Percentiles rank a stretch among this genome's conserved stretches.
Evolutionary conservation across 2,329 filamentous ascomycete genomes (phyloP).

Genomic region (Cladosporium sp.): DNA sequence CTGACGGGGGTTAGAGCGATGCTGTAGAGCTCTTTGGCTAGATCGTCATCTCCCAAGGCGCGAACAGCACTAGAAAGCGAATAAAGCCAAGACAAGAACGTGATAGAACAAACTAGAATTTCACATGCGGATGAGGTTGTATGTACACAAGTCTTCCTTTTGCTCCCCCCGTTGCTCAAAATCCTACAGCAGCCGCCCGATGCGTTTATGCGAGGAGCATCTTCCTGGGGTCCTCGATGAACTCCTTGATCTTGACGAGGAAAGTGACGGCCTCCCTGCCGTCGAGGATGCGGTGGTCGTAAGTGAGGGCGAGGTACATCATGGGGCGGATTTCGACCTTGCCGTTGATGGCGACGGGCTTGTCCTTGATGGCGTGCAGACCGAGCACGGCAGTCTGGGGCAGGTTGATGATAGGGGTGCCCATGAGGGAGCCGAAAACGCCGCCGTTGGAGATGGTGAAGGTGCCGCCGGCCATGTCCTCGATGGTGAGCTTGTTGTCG

Average conservation of each 20-base stretch:
- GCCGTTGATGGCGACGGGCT: slow-evolving; percentile 80
- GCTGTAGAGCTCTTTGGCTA: not conserved
- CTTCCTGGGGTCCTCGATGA: slow-evolving; percentile 87
- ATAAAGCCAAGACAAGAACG: too few relatives aligned
- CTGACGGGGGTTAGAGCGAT: not conserved
- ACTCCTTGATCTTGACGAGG: slow-evolving; percentile 94
- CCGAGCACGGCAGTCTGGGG: slow-evolving; percentile 87
- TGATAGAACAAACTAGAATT: too few relatives aligned
- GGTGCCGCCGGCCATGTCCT: slow-evolving; percentile 97
- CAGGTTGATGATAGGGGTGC: slow-evolving; percentile 96
- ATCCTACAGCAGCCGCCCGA: too few relatives aligned
- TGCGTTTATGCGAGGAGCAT: slow-evolving; percentile 60
- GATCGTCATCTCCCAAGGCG: too few relatives aligned
- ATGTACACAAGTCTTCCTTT: too few relatives aligned
- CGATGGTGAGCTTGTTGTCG: slow-evolving; percentile 93
- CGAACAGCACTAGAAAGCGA: too few relatives aligned
- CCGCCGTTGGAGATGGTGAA: slow-evolving; percentile 98
- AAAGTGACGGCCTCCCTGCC: slow-evolving; percentile 94
- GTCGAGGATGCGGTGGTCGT: slow-evolving; percentile 93
- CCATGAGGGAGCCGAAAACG: slow-evolving; percentile 95
- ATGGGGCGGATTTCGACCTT: slow-evolving; percentile 95
- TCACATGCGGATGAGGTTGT: too few relatives aligned
- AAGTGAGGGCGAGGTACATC: slow-evolving; percentile 98
- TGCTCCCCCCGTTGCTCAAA: too few relatives aligned
- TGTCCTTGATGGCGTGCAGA: slow-evolving; percentile 94